phyloP scores from a whole-genome alignment of 2,329 filamentous ascomycete genomes.

The Diaporthe ampelina region DNA sequence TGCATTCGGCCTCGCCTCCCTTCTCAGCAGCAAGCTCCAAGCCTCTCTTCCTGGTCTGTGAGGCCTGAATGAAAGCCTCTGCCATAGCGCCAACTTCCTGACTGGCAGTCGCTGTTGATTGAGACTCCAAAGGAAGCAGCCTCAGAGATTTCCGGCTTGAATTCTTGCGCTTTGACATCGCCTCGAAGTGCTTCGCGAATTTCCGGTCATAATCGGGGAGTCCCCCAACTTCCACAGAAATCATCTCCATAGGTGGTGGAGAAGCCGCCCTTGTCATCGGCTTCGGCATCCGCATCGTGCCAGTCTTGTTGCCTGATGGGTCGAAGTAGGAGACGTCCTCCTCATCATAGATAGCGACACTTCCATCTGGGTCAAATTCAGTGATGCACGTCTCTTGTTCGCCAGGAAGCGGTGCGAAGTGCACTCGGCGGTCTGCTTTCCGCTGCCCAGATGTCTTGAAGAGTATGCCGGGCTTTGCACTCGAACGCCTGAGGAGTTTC shows the following conservation, averaged over 20 bases:
- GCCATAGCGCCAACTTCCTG: constrained; percentile 62
- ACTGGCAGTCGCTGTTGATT: constrained; percentile 54
- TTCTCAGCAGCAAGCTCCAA: constrained; percentile 33
- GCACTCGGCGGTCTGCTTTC: constrained; percentile 50
- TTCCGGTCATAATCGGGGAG: constrained; percentile 54
- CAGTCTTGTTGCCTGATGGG: constrained; percentile 30
- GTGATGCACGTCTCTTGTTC: not conserved
- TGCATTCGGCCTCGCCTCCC: constrained; percentile 4
- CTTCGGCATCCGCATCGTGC: constrained; percentile 23
- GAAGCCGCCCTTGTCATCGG: constrained; percentile 32
- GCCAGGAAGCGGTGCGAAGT: constrained; percentile 53
- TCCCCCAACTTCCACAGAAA: constrained; percentile 44
- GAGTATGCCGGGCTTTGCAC: constrained; percentile 16
- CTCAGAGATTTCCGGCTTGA: constrained; percentile 44
- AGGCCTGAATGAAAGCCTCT: constrained; percentile 62
- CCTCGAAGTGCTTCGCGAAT: constrained; percentile 64
- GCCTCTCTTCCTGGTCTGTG: constrained; percentile 47
- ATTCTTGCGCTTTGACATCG: constrained; percentile 53
- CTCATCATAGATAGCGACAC: constrained; percentile 22
- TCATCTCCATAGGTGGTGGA: constrained; percentile 36
- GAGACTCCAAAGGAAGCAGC: constrained; percentile 59
- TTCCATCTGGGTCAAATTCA: not conserved
- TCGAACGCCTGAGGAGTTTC: constrained; percentile 20
- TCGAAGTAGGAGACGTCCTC: constrained; percentile 38
- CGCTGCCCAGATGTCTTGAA: constrained; percentile 38